Conservation (phyloP, 2,329 filamentous ascomycete species). For the Xylariaceae sp. region DNA sequence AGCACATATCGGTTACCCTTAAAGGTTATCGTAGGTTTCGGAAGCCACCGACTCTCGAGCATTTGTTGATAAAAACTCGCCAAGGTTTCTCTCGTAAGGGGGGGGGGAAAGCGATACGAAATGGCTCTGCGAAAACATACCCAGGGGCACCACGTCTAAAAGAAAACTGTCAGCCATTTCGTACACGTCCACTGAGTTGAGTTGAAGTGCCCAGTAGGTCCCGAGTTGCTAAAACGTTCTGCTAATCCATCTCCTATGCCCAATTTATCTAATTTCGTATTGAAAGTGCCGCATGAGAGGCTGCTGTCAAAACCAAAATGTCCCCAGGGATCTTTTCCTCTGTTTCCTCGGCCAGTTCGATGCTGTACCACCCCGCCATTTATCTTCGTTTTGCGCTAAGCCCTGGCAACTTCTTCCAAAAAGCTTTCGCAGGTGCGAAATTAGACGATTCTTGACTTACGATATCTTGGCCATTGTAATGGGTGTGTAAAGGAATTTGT, state of each 20-base stretch:
- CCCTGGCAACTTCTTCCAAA: neutral
- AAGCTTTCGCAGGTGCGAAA: constrained; percentile 3
- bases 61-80: constrained; percentile 10
- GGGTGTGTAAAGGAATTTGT: constrained; percentile 26
- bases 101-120: neutral
- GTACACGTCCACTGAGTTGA: constrained; percentile 1
- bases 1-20: neutral
- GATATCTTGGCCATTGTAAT: constrained; percentile 40
- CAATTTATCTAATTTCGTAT: too few species aligned
- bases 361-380: constrained; percentile 19
- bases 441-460: constrained; percentile 32
- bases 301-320: too few species aligned
- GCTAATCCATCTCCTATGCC: too few species aligned
- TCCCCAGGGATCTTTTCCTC: too few species aligned
- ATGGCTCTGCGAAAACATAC: constrained; percentile 17
- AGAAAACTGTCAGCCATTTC: constrained; percentile 25
- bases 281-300: too few species aligned
- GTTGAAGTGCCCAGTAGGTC: too few species aligned
- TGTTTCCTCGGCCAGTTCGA: too few species aligned
- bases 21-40: neutral
- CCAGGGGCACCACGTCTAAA: constrained; percentile 82
- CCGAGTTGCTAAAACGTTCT: too few species aligned
- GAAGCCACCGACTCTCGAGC: constrained; percentile 1
- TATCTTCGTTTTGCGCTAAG: constrained; percentile 10
- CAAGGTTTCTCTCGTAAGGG: neutral